These are phyloP conservation scores for Saturnispora saitoi DNA, from an alignment of 805 yeast genomes.

Conservation along the genomic window DNA sequence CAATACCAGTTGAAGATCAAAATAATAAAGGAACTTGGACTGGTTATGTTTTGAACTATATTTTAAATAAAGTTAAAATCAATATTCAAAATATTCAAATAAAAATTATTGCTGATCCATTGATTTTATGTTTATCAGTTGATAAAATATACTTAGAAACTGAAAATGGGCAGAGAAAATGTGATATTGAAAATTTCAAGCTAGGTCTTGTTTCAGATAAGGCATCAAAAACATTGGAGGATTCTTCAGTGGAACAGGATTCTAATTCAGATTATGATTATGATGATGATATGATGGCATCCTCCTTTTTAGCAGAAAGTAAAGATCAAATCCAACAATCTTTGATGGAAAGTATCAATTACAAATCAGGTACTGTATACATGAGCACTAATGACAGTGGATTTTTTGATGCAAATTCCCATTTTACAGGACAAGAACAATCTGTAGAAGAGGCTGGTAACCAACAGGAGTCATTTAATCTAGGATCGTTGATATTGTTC, in stretches of 20 bases:
- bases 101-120: slow-evolving; percentile 40
- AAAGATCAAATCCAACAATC: slow-evolving; percentile 26
- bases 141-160: slow-evolving; percentile 30
- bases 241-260: slow-evolving; percentile 1
- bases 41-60: slow-evolving; percentile 56
- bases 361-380: slow-evolving; percentile 54
- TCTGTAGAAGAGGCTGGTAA: neutral
- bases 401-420: slow-evolving; percentile 24
- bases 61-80: slow-evolving; percentile 51
- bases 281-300: slow-evolving; percentile 31
- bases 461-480: neutral
- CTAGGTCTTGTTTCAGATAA: slow-evolving; percentile 35
- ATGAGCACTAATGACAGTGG: slow-evolving; percentile 68
- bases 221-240: slow-evolving; percentile 15
- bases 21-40: slow-evolving; percentile 11
- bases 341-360: slow-evolving; percentile 48
- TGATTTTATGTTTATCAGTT: slow-evolving; percentile 29
- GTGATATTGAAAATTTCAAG: slow-evolving; percentile 33
- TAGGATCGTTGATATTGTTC: slow-evolving; percentile 2
- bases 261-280: slow-evolving; percentile 22
- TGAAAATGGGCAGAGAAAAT: slow-evolving; percentile 38
- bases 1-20: slow-evolving; percentile 1
- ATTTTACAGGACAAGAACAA: slow-evolving; percentile 4
- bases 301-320: slow-evolving; percentile 26
- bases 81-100: slow-evolving; percentile 39